phyloP scores from a whole-genome alignment of 2,329 filamentous ascomycete genomes.

The Rutstroemia sp. region DNA sequence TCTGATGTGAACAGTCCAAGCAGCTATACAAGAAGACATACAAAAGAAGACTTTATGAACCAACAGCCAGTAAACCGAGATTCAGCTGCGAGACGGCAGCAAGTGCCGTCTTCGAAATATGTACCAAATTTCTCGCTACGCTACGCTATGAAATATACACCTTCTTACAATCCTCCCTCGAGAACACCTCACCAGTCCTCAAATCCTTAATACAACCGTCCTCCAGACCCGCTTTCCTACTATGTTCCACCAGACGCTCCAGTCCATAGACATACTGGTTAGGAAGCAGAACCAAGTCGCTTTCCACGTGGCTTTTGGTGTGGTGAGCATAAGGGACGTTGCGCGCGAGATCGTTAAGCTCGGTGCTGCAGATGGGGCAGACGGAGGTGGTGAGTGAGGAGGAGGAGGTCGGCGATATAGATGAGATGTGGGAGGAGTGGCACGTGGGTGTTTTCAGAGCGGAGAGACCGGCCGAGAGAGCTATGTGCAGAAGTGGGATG shows the following conservation, averaged over 20 bases:
- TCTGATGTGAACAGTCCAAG: too few species aligned
- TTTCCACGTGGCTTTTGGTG: constrained; percentile 86
- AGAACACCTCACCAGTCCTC: constrained; percentile 63
- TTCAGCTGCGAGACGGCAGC: too few species aligned
- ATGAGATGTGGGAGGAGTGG: constrained; percentile 47
- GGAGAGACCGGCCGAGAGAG: constrained; percentile 82
- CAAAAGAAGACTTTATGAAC: too few species aligned
- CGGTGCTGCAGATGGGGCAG: constrained; percentile 92
- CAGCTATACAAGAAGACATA: too few species aligned
- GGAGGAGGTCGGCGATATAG: constrained; percentile 27
- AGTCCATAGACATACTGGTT: constrained; percentile 82
- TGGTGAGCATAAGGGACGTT: constrained; percentile 93
- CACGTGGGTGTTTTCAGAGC: constrained; percentile 94
- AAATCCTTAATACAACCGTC: constrained; percentile 68
- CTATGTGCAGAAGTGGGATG: constrained; percentile 80
- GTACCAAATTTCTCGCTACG: background rate
- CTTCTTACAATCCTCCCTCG: constrained; percentile 62
- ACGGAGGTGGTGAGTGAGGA: constrained; percentile 50
- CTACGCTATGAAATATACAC: constrained; percentile 71
- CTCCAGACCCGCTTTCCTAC: constrained; percentile 68
- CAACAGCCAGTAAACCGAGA: too few species aligned
- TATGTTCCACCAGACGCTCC: constrained; percentile 65
- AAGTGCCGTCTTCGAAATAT: too few species aligned
- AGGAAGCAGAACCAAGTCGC: constrained; percentile 77
- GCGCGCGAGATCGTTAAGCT: constrained; percentile 84